Conservation (phyloP, 495 filamentous ascomycete species). For the Aspergillus cavernicola region DNA sequence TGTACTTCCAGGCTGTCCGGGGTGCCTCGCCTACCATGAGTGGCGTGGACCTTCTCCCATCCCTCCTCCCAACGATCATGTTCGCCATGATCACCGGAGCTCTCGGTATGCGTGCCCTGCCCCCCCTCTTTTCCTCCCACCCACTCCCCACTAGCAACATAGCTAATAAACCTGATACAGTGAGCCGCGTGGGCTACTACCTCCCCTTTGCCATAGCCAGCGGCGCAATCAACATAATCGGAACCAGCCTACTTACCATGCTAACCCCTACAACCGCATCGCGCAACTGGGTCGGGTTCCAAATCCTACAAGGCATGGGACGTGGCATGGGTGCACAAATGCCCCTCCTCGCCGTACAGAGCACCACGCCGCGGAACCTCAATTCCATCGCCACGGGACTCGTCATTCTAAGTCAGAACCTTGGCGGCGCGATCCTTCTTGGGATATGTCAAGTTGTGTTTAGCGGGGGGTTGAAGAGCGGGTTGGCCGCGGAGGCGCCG, state of each 20-base stretch:
- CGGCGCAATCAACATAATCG: conserved; percentile 51
- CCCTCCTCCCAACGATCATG: conserved; percentile 35
- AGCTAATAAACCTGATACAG: background rate
- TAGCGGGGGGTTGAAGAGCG: conserved; percentile 58
- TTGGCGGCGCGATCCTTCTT: conserved; percentile 72
- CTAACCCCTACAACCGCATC: conserved; percentile 43
- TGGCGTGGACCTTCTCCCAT: conserved; percentile 30
- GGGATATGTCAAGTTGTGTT: conserved; percentile 74
- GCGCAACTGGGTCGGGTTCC: conserved; percentile 59
- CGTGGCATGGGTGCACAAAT: conserved; percentile 66
- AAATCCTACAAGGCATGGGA: conserved; percentile 64
- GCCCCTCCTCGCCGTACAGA: conserved; percentile 64
- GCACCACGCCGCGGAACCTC: conserved; percentile 59
- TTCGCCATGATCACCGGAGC: conserved; percentile 5
- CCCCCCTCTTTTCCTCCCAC: background rate
- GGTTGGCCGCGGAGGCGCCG: conserved; percentile 51
- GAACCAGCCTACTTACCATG: conserved; percentile 57
- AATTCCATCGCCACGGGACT: conserved; percentile 59
- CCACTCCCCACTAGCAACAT: background rate
- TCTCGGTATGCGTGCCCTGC: background rate
- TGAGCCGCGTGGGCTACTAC: conserved; percentile 11
- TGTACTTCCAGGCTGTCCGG: conserved; percentile 31
- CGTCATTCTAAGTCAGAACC: conserved; percentile 64
- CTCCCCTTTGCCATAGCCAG: conserved; percentile 55
- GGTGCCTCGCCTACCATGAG: conserved; percentile 26